Percentiles rank a stretch among this genome's conserved stretches.
phyloP scores from a whole-genome alignment of 2,329 filamentous ascomycete genomes.

The Clarireedia sp. region DNA sequence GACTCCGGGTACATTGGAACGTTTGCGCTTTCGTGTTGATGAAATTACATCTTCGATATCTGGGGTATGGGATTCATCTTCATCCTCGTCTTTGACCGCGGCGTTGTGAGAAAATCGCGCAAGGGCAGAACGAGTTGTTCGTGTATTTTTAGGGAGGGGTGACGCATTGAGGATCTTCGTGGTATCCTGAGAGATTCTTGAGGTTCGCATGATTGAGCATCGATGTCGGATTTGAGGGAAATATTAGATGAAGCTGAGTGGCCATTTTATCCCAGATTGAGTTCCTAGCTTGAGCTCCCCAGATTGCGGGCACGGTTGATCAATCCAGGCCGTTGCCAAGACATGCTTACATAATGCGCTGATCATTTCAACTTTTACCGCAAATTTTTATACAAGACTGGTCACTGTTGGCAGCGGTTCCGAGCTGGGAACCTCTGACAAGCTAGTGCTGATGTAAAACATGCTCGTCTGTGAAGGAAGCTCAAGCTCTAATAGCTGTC shows the following conservation, averaged over 20 bases:
- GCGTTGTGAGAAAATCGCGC: constrained; percentile 39
- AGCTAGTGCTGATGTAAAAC: background rate
- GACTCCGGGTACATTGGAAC: constrained; percentile 20
- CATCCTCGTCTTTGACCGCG: constrained; percentile 20
- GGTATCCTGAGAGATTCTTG: constrained; percentile 50
- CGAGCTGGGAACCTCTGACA: background rate
- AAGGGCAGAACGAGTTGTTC: constrained; percentile 43
- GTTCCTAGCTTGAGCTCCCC: background rate
- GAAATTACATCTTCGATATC: constrained; percentile 52
- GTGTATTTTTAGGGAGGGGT: constrained; percentile 32
- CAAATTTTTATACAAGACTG: background rate
- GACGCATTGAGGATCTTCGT: constrained; percentile 45
- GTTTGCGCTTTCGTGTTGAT: constrained; percentile 39
- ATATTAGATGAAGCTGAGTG: background rate
- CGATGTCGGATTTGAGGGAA: background rate
- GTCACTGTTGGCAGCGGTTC: background rate
- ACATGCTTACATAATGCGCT: background rate
- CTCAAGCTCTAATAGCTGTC: background rate
- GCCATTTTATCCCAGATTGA: constrained; percentile 2
- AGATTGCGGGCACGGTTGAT: background rate
- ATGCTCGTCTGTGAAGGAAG: background rate
- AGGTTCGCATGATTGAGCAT: constrained; percentile 34
- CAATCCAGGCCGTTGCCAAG: background rate
- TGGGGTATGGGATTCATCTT: constrained; percentile 13
- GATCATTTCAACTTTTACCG: too few species aligned